These are phyloP conservation scores for Boletus huronensis DNA, from an alignment of 768 basidiomycete genomes.

Conservation along the genomic window DNA sequence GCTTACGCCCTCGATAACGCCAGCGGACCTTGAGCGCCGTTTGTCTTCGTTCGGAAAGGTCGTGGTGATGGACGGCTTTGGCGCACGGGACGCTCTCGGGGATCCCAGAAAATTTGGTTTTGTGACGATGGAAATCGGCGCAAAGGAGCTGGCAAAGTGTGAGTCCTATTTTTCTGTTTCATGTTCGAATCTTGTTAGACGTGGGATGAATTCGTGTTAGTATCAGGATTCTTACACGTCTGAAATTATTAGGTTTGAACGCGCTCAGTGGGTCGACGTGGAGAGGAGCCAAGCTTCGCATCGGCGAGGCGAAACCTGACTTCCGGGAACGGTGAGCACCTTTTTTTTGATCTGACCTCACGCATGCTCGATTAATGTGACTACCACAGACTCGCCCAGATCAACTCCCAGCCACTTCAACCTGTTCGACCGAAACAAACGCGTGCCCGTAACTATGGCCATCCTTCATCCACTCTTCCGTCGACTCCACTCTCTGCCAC, in stretches of 20 bases:
- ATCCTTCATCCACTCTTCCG: conserved; percentile 60
- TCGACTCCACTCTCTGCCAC: conserved; percentile 59
- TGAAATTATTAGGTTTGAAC: conserved; percentile 55
- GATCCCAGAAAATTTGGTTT: conserved; percentile 70
- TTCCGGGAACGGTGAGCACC: conserved; percentile 53
- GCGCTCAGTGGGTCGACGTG: conserved; percentile 77
- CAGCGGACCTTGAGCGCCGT: conserved; percentile 52
- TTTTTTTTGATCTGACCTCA: not conserved
- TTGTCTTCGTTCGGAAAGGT: conserved; percentile 68
- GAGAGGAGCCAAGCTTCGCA: conserved; percentile 82
- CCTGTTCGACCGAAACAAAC: conserved; percentile 43
- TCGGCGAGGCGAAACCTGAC: conserved; percentile 82
- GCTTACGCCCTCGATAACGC: conserved; percentile 61
- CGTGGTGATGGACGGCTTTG: conserved; percentile 67
- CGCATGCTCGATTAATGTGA: not conserved
- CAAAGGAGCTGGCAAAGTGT: conserved; percentile 64
- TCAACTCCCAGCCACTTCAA: conserved; percentile 15
- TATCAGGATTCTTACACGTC: not conserved
- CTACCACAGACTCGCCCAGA: conserved; percentile 7
- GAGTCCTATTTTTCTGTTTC: conserved; percentile 20
- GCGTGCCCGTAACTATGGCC: conserved; percentile 35
- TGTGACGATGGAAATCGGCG: conserved; percentile 65
- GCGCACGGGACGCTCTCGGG: conserved; percentile 58
- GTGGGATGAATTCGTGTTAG: not conserved
- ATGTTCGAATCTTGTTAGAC: not conserved